phyloP scores from a whole-genome alignment of 1,139 yeast genomes.

The Sugiyamaella neomexicana region DNA sequence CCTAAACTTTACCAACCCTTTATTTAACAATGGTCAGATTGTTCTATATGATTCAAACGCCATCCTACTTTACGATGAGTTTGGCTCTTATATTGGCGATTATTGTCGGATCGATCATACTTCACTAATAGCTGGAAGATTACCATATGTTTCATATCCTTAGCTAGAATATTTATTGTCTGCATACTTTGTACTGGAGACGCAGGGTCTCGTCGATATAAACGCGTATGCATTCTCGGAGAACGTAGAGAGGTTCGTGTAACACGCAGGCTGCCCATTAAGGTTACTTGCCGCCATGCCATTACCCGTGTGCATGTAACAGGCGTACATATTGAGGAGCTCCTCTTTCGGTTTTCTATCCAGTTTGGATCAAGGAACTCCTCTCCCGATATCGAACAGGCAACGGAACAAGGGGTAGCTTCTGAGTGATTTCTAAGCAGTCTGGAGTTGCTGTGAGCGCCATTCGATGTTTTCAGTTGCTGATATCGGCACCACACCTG shows the following conservation, averaged over 20 bases:
- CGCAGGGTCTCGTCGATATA: background rate
- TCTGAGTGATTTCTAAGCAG: too few relatives aligned
- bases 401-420: too few relatives aligned
- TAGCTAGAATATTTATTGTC: conserved; percentile 4
- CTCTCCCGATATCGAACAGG: too few relatives aligned
- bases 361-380: background rate
- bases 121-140: conserved; percentile 19
- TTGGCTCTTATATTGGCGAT: conserved; percentile 19
- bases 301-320: too few relatives aligned
- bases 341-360: background rate
- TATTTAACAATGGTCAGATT: conserved; percentile 35
- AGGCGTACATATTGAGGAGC: background rate
- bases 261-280: background rate
- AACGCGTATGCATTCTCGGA: background rate
- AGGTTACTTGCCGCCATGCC: background rate
- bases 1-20: conserved; percentile 28
- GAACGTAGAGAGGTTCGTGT: too few relatives aligned
- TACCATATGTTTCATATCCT: conserved; percentile 9
- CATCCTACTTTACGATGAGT: conserved; percentile 22
- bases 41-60: conserved; percentile 23
- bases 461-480: too few relatives aligned
- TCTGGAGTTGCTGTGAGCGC: too few relatives aligned
- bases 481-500: too few relatives aligned
- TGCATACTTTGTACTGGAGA: background rate
- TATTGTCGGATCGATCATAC: conserved; percentile 19